Evolutionary conservation across 2,329 filamentous ascomycete genomes (phyloP).

Genomic region (Clarireedia hainanense): DNA sequence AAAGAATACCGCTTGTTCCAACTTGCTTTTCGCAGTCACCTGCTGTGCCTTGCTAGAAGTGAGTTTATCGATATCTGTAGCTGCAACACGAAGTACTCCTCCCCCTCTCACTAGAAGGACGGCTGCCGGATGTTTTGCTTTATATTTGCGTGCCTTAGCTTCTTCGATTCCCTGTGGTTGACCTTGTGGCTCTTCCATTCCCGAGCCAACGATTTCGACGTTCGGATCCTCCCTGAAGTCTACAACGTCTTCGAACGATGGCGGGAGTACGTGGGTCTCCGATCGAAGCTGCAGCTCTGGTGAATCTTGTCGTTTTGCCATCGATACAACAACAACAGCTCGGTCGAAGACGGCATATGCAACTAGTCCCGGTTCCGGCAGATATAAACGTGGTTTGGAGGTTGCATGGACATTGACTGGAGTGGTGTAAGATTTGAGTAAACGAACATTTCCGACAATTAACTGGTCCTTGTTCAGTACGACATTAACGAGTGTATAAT

Average conservation of each 20-base stretch:
- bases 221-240: slow-evolving; percentile 63
- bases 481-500: slow-evolving; percentile 71
- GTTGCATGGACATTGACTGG: slow-evolving; percentile 33
- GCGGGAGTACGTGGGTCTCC: slow-evolving; percentile 53
- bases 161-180: slow-evolving; percentile 37
- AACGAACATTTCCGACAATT: slow-evolving; percentile 58
- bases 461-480: slow-evolving; percentile 46
- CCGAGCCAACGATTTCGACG: slow-evolving; percentile 56
- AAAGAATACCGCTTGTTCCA: slow-evolving; percentile 93
- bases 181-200: slow-evolving; percentile 50
- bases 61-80: slow-evolving; percentile 52
- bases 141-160: slow-evolving; percentile 42
- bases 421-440: slow-evolving; percentile 57
- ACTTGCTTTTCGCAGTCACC: slow-evolving; percentile 77
- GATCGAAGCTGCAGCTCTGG: slow-evolving; percentile 69
- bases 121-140: slow-evolving; percentile 53
- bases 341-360: slow-evolving; percentile 76
- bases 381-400: slow-evolving; percentile 58
- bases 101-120: slow-evolving; percentile 55
- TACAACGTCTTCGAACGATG: slow-evolving; percentile 78
- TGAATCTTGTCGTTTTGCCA: slow-evolving; percentile 58
- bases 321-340: slow-evolving; percentile 69
- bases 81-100: slow-evolving; percentile 51
- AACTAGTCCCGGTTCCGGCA: slow-evolving; percentile 71
- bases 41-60: slow-evolving; percentile 48